Base-by-base conservation (phyloP, 495 filamentous ascomycete species). In the Friedmanniomyces endolithicus region DNA sequence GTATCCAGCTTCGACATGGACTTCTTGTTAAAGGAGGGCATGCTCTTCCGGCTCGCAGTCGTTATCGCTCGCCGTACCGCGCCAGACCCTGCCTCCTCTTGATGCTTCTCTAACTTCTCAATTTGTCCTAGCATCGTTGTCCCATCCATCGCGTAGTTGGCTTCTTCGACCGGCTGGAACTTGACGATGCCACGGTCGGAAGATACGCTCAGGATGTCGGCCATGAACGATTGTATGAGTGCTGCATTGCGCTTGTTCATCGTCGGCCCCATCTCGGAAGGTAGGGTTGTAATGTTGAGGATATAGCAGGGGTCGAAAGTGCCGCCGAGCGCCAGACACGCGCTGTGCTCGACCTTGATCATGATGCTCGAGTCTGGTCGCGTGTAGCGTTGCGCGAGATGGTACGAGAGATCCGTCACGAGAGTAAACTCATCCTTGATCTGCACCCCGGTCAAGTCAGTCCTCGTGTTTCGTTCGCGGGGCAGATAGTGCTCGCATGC, bases 231-330 rank as follows among this genome's bases (percentile, higher is more conserved):
- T 59, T 88, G 81, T 14, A 92, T 78, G 37, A 94, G 67, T n/a
- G 72, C 74, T 2, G 87, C 82, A 68, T 88, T 90, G 37, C 88
- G 82, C 47, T 85, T 86, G 68, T 95, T 96, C 35, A 80, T 87
- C 2, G 83, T 77, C 0, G 88, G 82, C 20, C 80, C 80, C 33
- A 94, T 71, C 50, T 85, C 72, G 1, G 70, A 74, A 0, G 83
- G 76, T 16, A 92, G 74, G 2, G 87, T 80, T 51, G 75, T 83
- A 35, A 97, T 79, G 50, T 85, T 87, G 59, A 95, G 69, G 43
- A 83, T 74, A 60, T 94, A 97, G 16, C 87, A 84, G 1, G 85
- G 84, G n/a, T 86, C 79, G 49, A 85, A 82, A 23, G 78, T 78
- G 37, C 79, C 84, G 4, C 79, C 87, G 56, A 89, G 84, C 37